Conservation (phyloP, 192 early-diverging fungal species). For the Coemansia reversa region DNA sequence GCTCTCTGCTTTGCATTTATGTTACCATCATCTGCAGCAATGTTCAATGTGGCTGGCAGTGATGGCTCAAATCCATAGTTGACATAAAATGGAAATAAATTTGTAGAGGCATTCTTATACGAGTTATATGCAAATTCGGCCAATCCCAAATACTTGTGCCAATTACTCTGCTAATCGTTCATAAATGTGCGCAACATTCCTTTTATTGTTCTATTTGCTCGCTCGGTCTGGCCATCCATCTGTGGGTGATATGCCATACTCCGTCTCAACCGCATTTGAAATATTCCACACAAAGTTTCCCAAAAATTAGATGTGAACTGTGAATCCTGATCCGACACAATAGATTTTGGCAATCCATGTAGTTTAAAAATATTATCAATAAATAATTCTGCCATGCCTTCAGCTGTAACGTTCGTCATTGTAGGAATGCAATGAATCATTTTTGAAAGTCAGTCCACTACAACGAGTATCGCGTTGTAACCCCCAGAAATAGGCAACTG, state of each 20-base stretch:
- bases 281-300: not conserved
- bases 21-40: not conserved
- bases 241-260: constrained; percentile 8
- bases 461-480: constrained; percentile 16
- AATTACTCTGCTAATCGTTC: not conserved
- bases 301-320: constrained; percentile 21
- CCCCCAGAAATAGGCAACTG: constrained; percentile 8
- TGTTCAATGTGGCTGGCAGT: not conserved
- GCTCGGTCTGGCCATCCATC: constrained; percentile 5
- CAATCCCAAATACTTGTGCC: constrained; percentile 4
- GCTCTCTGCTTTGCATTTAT: too few relatives aligned
- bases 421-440: constrained; percentile 13
- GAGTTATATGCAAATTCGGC: constrained; percentile 7
- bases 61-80: constrained; percentile 2
- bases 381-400: constrained; percentile 7
- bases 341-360: constrained; percentile 16
- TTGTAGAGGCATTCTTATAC: not conserved
- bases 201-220: constrained; percentile 5
- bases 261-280: not conserved
- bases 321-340: constrained; percentile 21
- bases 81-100: not conserved
- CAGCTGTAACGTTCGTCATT: constrained; percentile 6
- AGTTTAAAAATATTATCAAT: constrained; percentile 8
- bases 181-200: not conserved
- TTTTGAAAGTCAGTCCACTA: constrained; percentile 14